Evolutionary conservation across 1,139 yeast genomes (phyloP).

Genomic region (Taphrina deformans): DNA sequence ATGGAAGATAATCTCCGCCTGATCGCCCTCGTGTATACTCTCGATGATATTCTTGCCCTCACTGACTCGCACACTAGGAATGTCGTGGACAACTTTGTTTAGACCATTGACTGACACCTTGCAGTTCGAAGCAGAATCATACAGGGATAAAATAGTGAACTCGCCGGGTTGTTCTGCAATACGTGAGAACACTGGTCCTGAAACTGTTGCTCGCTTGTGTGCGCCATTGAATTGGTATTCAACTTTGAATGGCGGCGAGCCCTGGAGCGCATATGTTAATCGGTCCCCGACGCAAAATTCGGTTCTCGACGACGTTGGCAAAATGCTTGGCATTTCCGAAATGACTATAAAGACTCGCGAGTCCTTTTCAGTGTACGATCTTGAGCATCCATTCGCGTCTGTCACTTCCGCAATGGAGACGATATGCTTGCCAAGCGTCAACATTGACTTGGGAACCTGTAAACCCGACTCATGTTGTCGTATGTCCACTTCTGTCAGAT

Average conservation of each 20-base stretch:
- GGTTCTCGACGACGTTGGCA: conserved; percentile 48
- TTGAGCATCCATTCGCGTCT: conserved; percentile 70
- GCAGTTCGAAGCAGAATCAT: conserved; percentile 78
- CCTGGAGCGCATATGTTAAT: conserved; percentile 70
- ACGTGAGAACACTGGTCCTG: conserved; percentile 60
- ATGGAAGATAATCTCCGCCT: conserved; percentile 52
- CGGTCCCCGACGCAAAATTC: conserved; percentile 91
- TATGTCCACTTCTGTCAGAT: conserved; percentile 46
- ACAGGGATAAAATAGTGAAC: conserved; percentile 64
- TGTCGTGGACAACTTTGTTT: conserved; percentile 62
- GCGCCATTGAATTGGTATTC: conserved; percentile 70
- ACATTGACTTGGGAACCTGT: conserved; percentile 49
- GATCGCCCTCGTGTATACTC: conserved; percentile 83
- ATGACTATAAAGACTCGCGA: conserved; percentile 54
- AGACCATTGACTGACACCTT: conserved; percentile 58
- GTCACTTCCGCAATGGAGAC: conserved; percentile 58
- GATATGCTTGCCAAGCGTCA: conserved; percentile 58
- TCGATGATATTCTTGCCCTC: conserved; percentile 73
- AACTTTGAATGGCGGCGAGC: conserved; percentile 75
- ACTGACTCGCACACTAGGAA: conserved; percentile 87
- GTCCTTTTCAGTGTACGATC: conserved; percentile 4
- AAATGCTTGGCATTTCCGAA: conserved; percentile 74
- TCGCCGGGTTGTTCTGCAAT: conserved; percentile 80
- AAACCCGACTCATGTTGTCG: conserved; percentile 46
- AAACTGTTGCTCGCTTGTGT: conserved; percentile 60